Evolutionary conservation across 2,329 filamentous ascomycete genomes (phyloP), one percentile per base, ranked within the genome.

Genomic region (Colletotrichum neosansevieriae): DNA sequence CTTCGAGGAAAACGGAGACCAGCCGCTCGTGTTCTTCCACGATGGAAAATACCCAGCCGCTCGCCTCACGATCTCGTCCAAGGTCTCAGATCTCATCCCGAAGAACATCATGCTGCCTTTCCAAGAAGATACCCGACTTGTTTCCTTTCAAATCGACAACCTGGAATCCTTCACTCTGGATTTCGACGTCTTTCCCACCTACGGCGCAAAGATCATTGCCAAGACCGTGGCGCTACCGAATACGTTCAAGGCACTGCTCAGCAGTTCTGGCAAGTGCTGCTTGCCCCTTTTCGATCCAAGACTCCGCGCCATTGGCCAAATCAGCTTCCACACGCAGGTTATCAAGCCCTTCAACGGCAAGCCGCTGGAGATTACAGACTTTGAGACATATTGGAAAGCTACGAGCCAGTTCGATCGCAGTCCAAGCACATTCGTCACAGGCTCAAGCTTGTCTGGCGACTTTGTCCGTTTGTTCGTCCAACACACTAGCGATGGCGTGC

Each of bases 361-460:
- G 69, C 94, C 96, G 3, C 84, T 99, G 21, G 96, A 99, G 79
- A 98, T 99, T 69, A 97, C 96, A 1, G 94, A 98, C 76, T 99
- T 98, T 74, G 96, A 97, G 71, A 98, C 96, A 0, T 99, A 99
- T 79, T 99, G 96, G 96, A 99, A 98, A 80, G 95, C 95, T 0
- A 99, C 96, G 1, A 97, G 94, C 75, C 94, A 97, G 73, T 87
- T 96, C 54, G 94, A 97, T 77, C 90, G 93, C 58, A 92, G 94
- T 53, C 91, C 92, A 24, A 96, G 88, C 75, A 93, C 94, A 24
- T 89, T 98, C 24, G 93, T 99, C 17, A 98, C 95, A 0, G 96
- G 95, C 0, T 98, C 95, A 10, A 98, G 95, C 80, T 80, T 99
- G 63, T 97, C 94, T 3, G 96, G 96, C n/a, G 93, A 98, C 75